Evolutionary conservation across 2,329 filamentous ascomycete species (phyloP).

Genomic region (Boeremia lycopersici): DNA sequence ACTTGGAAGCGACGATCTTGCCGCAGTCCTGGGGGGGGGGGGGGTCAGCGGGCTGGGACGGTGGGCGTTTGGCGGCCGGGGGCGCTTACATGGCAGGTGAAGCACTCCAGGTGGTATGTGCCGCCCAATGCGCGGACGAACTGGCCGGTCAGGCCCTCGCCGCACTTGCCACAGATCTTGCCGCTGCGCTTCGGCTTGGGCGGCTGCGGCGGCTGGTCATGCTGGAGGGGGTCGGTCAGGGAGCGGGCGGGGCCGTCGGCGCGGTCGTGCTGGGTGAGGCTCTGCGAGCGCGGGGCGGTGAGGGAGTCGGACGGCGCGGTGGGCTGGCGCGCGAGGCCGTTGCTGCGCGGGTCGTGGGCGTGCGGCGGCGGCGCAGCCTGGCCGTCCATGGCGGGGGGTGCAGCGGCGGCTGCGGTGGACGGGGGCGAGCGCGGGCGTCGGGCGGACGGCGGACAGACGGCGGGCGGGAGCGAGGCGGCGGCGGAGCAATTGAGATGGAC

Average conservation of each 20-base stretch:
- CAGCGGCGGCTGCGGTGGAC: conserved; percentile 40
- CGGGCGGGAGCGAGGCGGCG: conserved; percentile 18
- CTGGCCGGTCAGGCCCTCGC: conserved; percentile 85
- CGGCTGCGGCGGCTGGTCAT: conserved; percentile 24
- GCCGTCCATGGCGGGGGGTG: conserved; percentile 42
- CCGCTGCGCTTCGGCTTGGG: conserved; percentile 40
- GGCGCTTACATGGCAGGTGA: conserved; percentile 83
- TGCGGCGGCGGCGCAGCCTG: conserved; percentile 35
- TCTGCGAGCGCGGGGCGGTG: conserved; percentile 21
- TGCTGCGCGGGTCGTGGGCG: conserved; percentile 39
- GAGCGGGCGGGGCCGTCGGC: conserved; percentile 32
- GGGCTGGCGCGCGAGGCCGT: conserved; percentile 38
- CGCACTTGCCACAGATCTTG: conserved; percentile 77
- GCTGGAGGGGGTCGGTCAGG: conserved; percentile 38
- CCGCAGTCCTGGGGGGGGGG: conserved; percentile 79
- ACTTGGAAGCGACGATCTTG: conserved; percentile 96
- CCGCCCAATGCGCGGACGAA: conserved; percentile 93
- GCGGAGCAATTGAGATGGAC: not conserved
- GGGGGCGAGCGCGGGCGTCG: conserved; percentile 9
- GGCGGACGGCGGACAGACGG: conserved; percentile 16
- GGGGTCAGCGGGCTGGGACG: conserved; percentile 9
- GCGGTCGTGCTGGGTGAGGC: conserved; percentile 31
- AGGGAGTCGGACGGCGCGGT: conserved; percentile 38
- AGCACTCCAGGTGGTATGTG: conserved; percentile 97
- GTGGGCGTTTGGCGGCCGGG: not conserved